Conservation (phyloP, 768 basidiomycete species). For the Cystofilobasidium bisporidii region DNA sequence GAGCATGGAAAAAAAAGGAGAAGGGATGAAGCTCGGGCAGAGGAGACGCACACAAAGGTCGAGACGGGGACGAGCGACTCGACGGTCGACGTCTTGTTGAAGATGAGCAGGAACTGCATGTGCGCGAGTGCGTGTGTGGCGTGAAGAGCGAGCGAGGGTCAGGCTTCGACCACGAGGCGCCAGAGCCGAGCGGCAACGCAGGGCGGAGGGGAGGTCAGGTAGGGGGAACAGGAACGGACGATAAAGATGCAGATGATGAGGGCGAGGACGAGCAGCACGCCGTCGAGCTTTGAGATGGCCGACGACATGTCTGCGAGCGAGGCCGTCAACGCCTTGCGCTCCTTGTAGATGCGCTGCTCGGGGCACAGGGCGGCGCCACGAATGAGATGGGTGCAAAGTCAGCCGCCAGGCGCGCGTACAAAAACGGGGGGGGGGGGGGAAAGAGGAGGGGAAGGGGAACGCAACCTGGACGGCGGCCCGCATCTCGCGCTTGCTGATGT, state of each 20-base stretch:
- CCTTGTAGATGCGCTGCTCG: constrained; percentile 54
- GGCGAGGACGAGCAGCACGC: constrained; percentile 55
- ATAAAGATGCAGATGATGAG: constrained; percentile 53
- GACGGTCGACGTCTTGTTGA: constrained; percentile 57
- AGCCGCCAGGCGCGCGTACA: too few relatives aligned
- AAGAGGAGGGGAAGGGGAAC: not conserved
- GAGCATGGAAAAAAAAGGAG: too few relatives aligned
- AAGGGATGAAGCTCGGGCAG: too few relatives aligned
- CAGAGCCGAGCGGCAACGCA: too few relatives aligned
- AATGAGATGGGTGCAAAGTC: too few relatives aligned
- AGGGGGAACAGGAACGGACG: not conserved
- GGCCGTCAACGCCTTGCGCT: constrained; percentile 60
- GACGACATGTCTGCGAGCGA: constrained; percentile 60
- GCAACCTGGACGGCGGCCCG: constrained; percentile 60
- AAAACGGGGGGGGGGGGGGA: not conserved
- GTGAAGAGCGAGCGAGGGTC: not conserved
- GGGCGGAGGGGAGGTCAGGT: too few relatives aligned
- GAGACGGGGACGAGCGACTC: constrained; percentile 68
- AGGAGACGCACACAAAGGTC: constrained; percentile 50
- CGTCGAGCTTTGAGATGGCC: constrained; percentile 67
- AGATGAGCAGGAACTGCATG: constrained; percentile 54
- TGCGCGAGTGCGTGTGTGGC: not conserved
- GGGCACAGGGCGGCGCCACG: too few relatives aligned
- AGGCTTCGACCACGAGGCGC: too few relatives aligned
- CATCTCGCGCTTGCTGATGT: constrained; percentile 69